These are phyloP conservation scores for Blumeria hordei DNA, from an alignment of 2,329 filamentous ascomycete species.

Conservation along the genomic window DNA sequence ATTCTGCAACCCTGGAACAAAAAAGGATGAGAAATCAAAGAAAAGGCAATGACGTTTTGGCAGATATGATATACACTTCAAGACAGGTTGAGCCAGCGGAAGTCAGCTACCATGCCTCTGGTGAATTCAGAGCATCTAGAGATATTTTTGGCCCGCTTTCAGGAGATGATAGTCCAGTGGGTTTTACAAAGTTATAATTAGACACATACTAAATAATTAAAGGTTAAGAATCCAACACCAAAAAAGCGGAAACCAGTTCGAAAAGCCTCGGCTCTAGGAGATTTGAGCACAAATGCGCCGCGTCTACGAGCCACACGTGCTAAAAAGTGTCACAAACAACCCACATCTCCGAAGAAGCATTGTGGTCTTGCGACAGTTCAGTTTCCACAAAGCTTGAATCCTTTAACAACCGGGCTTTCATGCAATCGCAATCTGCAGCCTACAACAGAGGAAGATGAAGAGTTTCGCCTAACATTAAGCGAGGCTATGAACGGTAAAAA, in stretches of 20 bases:
- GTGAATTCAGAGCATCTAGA: constrained; percentile 25
- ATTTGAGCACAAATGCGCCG: constrained; percentile 11
- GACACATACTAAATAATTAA: constrained; percentile 3
- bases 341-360: constrained; percentile 1
- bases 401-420: constrained; percentile 5
- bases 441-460: constrained; percentile 13
- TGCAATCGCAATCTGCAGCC: constrained; percentile 6
- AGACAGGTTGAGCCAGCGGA: constrained; percentile 38
- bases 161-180: constrained; percentile 24
- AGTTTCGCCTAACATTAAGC: constrained; percentile 12
- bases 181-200: constrained; percentile 7
- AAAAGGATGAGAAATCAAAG: constrained; percentile 55
- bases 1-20: constrained; percentile 50
- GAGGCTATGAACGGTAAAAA: constrained; percentile 10
- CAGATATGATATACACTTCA: constrained; percentile 40
- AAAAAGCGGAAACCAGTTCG: constrained; percentile 13
- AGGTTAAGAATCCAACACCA: constrained; percentile 8
- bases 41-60: constrained; percentile 47
- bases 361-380: constrained; percentile 2
- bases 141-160: constrained; percentile 38
- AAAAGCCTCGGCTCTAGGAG: constrained; percentile 4
- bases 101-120: constrained; percentile 31
- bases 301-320: constrained; percentile 6
- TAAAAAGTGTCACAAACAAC: constrained; percentile 8
- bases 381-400: constrained; percentile 8